phyloP scores from a whole-genome alignment of 768 basidiomycete genomes.

The Cubamyces lactineus region DNA sequence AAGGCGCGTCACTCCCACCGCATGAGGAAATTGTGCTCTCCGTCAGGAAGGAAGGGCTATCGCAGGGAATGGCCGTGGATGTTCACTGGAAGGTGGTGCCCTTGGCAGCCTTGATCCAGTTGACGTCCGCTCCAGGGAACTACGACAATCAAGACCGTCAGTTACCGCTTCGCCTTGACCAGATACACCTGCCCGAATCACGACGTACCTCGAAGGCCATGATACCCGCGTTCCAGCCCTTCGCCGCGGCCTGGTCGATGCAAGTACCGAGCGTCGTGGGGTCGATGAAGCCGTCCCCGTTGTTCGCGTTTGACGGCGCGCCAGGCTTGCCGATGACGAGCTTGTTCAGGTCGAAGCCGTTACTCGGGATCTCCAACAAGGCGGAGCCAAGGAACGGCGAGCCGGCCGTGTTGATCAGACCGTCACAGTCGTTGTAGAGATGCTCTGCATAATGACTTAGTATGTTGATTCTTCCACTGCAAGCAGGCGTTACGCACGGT shows the following conservation, averaged over 20 bases:
- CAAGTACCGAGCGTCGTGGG: conserved; percentile 21
- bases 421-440: conserved; percentile 39
- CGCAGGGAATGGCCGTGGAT: not conserved
- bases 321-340: conserved; percentile 74
- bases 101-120: conserved; percentile 17
- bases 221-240: conserved; percentile 20
- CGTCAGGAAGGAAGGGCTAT: not conserved
- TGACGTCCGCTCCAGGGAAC: conserved; percentile 19
- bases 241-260: conserved; percentile 18
- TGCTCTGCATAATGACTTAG: conserved; percentile 19
- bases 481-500: conserved; percentile 7
- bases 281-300: conserved; percentile 37
- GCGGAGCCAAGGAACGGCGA: conserved; percentile 42
- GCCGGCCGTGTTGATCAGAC: conserved; percentile 43
- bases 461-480: not conserved
- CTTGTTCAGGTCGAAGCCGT: conserved; percentile 56
- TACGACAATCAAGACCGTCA: not conserved
- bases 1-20: not conserved
- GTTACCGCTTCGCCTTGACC: not conserved
- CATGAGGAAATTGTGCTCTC: conserved; percentile 3
- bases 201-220: conserved; percentile 18
- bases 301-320: conserved; percentile 38
- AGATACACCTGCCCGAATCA: too few relatives aligned
- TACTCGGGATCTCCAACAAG: conserved; percentile 53
- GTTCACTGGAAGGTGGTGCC: conserved; percentile 17